These are phyloP conservation scores for Monosporozyma siamensis DNA, from an alignment of 805 yeast genomes.

Conservation along the genomic window DNA sequence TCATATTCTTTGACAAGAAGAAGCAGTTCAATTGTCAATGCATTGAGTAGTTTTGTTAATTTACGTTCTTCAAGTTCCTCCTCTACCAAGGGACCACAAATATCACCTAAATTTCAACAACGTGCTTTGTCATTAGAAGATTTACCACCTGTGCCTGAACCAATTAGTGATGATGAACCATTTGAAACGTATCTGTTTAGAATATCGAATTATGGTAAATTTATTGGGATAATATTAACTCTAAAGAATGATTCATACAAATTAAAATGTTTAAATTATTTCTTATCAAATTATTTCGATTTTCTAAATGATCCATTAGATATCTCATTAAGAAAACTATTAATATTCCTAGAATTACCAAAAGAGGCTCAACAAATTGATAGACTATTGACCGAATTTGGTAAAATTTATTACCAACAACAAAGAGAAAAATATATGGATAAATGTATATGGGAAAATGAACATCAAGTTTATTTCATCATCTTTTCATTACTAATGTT, in stretches of 20 bases:
- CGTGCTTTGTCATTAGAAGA: slow-evolving; percentile 12
- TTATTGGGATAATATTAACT: slow-evolving; percentile 26
- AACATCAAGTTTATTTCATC: slow-evolving; percentile 52
- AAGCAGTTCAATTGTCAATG: slow-evolving; percentile 32
- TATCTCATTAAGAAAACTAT: slow-evolving; percentile 49
- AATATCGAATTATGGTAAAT: slow-evolving; percentile 27
- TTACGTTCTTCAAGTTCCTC: slow-evolving; percentile 21
- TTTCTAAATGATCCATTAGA: slow-evolving; percentile 53
- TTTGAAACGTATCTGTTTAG: slow-evolving; percentile 22
- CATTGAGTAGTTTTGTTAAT: slow-evolving; percentile 32
- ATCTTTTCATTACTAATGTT: slow-evolving; percentile 59
- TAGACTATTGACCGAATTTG: slow-evolving; percentile 50
- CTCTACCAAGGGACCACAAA: not conserved
- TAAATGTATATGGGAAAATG: slow-evolving; percentile 25
- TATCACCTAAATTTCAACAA: not conserved
- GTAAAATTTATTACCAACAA: slow-evolving; percentile 39
- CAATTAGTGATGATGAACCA: slow-evolving; percentile 19
- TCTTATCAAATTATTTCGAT: slow-evolving; percentile 33
- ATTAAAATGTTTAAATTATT: slow-evolving; percentile 21
- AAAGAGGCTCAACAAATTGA: slow-evolving; percentile 72
- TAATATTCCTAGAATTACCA: slow-evolving; percentile 53
- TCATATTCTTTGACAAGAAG: slow-evolving; percentile 20
- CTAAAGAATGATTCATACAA: slow-evolving; percentile 22
- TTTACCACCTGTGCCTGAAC: slow-evolving; percentile 24
- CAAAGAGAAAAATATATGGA: slow-evolving; percentile 9